Conservation (phyloP, 1,284 basidiomycete species). For the Neonothopanus nambi region DNA sequence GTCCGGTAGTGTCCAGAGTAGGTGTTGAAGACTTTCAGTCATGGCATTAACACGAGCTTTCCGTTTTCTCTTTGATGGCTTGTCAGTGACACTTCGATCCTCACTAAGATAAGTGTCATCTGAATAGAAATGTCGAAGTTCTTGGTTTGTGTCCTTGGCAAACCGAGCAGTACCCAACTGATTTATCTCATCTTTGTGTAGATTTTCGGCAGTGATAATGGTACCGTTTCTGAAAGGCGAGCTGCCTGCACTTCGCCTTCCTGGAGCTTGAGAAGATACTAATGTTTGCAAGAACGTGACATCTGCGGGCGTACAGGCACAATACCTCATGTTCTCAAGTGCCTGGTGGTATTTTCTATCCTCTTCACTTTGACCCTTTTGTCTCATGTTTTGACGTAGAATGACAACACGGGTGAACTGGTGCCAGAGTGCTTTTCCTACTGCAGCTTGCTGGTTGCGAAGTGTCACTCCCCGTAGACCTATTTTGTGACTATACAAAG, state of each 20-base stretch:
- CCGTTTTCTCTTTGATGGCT: neutral
- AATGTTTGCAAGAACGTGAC: slow-evolving; percentile 15
- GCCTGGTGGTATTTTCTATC: slow-evolving; percentile 12
- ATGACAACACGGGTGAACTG: neutral
- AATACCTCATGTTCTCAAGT: slow-evolving; percentile 21
- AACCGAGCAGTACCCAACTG: slow-evolving; percentile 17
- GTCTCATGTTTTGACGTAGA: slow-evolving; percentile 1
- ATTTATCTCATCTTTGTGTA: slow-evolving; percentile 20
- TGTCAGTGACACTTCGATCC: neutral
- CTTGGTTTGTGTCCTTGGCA: slow-evolving; percentile 12
- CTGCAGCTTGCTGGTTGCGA: too few relatives aligned
- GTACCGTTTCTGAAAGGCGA: slow-evolving; percentile 12
- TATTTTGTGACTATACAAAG: slow-evolving; percentile 3
- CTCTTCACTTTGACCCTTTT: neutral
- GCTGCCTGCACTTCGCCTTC: neutral
- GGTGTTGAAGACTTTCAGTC: slow-evolving; percentile 19
- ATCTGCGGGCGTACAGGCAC: slow-evolving; percentile 17
- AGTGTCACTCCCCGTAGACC: too few relatives aligned
- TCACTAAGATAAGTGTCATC: slow-evolving; percentile 11
- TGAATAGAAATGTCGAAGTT: slow-evolving; percentile 12
- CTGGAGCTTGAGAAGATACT: slow-evolving; percentile 7
- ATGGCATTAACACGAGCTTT: neutral
- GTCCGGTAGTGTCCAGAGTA: slow-evolving; percentile 30
- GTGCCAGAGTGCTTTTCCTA: slow-evolving; percentile 17
- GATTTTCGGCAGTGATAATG: slow-evolving; percentile 21